phyloP scores from a whole-genome alignment of 1,139 yeast genomes.

The Taphrina pruni region DNA sequence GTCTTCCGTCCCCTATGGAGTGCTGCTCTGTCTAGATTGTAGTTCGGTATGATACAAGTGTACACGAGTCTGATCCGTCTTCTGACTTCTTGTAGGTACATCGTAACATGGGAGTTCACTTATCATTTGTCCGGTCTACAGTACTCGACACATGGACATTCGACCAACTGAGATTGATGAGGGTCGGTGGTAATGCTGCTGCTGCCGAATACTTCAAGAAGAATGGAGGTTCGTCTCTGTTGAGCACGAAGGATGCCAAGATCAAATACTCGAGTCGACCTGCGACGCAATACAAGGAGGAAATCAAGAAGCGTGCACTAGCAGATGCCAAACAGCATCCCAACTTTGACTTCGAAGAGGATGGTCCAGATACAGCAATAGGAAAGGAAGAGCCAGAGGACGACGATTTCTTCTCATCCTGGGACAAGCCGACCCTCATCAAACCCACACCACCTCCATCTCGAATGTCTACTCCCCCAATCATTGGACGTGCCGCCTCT shows the following conservation, averaged over 20 bases:
- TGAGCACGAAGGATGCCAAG: constrained; percentile 58
- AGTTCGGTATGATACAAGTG: constrained; percentile 66
- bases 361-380: constrained; percentile 30
- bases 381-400: constrained; percentile 48
- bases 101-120: constrained; percentile 93
- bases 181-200: constrained; percentile 87
- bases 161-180: constrained; percentile 89
- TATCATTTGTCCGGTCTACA: constrained; percentile 92
- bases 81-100: constrained; percentile 58
- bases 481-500: constrained; percentile 48
- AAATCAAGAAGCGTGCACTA: constrained; percentile 69
- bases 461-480: constrained; percentile 54
- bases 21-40: constrained; percentile 94
- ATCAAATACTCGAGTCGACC: constrained; percentile 80
- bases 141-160: constrained; percentile 98
- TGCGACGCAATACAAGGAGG: constrained; percentile 79
- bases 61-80: neutral
- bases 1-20: constrained; percentile 98
- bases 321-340: constrained; percentile 60
- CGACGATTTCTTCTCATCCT: constrained; percentile 88
- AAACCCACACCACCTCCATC: constrained; percentile 64
- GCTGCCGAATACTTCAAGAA: constrained; percentile 70
- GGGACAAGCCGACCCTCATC: constrained; percentile 74
- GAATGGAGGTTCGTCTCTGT: constrained; percentile 60
- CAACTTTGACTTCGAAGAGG: constrained; percentile 42